Conservation (phyloP, 2,329 filamentous ascomycete species). For the Myriangium duriaei region DNA sequence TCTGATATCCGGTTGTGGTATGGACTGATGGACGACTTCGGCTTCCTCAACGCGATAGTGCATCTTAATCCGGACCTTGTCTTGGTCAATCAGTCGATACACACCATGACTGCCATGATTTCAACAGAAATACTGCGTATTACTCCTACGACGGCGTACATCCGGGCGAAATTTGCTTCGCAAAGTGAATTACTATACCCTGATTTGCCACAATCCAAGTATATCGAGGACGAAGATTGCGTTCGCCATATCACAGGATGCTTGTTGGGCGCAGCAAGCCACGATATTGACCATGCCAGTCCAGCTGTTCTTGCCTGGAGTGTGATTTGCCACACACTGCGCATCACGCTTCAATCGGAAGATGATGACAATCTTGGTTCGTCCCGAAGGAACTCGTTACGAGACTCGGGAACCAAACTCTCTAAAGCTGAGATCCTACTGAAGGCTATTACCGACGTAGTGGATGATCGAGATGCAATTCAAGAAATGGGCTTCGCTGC, state of each 20-base stretch:
- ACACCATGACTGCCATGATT: constrained; percentile 55
- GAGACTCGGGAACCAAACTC: background rate
- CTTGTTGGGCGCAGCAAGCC: constrained; percentile 48
- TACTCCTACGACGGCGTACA: constrained; percentile 44
- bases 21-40: constrained; percentile 52
- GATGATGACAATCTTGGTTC: background rate
- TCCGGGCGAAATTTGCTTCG: constrained; percentile 18
- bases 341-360: constrained; percentile 16
- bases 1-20: constrained; percentile 60
- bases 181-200: constrained; percentile 13
- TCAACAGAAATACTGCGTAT: constrained; percentile 63
- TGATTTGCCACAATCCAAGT: constrained; percentile 34
- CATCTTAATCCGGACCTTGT: constrained; percentile 19
- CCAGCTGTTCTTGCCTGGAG: constrained; percentile 75
- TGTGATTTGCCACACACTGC: constrained; percentile 58
- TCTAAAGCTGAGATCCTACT: constrained; percentile 16
- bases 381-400: constrained; percentile 1
- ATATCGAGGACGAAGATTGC: constrained; percentile 56
- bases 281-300: constrained; percentile 49
- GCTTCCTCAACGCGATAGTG: constrained; percentile 49
- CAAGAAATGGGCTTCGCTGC: constrained; percentile 34
- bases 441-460: constrained; percentile 30
- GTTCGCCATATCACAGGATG: constrained; percentile 62
- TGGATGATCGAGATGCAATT: constrained; percentile 35
- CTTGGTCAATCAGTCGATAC: constrained; percentile 30